These are phyloP conservation scores for Tulasnella sp. DNA, from an alignment of 768 basidiomycete genomes.

Conservation along the genomic window DNA sequence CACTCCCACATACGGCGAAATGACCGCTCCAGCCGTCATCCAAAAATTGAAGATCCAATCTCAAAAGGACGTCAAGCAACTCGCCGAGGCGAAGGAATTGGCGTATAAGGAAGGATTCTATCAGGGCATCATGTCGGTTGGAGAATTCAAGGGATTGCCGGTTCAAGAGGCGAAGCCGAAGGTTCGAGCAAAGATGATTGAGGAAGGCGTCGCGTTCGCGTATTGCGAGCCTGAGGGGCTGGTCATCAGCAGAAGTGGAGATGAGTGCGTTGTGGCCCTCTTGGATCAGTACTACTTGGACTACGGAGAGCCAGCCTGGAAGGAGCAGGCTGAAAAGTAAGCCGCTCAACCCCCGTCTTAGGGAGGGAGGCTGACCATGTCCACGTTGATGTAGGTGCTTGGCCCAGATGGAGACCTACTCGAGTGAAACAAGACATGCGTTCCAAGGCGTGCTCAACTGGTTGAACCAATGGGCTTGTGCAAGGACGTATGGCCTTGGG, in stretches of 20 bases:
- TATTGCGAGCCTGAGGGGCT: conserved; percentile 96
- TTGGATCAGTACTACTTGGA: conserved; percentile 99
- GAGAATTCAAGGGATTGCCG: conserved; percentile 84
- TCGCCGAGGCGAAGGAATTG: conserved; percentile 95
- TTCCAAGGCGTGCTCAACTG: conserved; percentile 92
- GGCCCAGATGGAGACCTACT: conserved; percentile 86
- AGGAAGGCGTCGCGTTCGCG: conserved; percentile 73
- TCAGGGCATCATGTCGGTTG: conserved; percentile 85
- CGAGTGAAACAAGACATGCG: conserved; percentile 85
- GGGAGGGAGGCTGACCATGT: conserved; percentile 19
- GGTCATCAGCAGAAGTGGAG: conserved; percentile 86
- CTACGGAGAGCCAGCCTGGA: conserved; percentile 93
- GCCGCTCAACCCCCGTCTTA: background rate
- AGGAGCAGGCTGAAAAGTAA: conserved; percentile 78
- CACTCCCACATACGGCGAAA: conserved; percentile 90
- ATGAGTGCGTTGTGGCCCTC: conserved; percentile 96
- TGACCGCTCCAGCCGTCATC: conserved; percentile 81
- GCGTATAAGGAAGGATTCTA: conserved; percentile 99
- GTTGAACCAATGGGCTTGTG: conserved; percentile 99
- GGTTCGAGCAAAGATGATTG: conserved; percentile 83
- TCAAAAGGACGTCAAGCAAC: conserved; percentile 89
- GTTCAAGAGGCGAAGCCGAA: conserved; percentile 93
- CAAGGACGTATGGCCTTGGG: conserved; percentile 95
- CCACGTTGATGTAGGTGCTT: conserved; percentile 58
- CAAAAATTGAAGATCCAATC: conserved; percentile 93